Conservation (phyloP, 176 grass and related monocot genomes). For the Carex parvula region DNA sequence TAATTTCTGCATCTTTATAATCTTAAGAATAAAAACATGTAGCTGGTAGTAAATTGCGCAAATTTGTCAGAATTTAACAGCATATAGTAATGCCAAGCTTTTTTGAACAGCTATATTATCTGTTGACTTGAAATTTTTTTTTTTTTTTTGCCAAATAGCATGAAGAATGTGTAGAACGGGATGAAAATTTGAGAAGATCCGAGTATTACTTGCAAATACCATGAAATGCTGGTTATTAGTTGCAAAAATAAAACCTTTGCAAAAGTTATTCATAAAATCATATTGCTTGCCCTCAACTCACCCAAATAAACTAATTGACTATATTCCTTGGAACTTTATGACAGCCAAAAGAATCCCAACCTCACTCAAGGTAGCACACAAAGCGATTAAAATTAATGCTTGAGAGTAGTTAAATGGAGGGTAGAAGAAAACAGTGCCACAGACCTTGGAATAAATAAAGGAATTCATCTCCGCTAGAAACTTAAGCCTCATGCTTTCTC, state of each 20-base stretch:
- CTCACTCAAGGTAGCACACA: background rate
- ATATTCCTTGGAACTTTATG: background rate
- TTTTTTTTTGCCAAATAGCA: background rate
- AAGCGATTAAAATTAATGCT: background rate
- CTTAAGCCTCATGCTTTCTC: background rate
- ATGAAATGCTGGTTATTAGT: background rate
- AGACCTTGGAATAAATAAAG: conserved; percentile 25
- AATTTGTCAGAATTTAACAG: background rate
- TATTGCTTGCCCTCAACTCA: background rate
- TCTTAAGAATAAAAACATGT: background rate
- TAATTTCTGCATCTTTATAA: background rate
- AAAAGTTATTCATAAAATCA: background rate
- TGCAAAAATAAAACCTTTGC: background rate
- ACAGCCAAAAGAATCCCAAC: background rate
- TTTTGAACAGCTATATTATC: background rate
- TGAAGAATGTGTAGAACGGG: background rate
- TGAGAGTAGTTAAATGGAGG: background rate
- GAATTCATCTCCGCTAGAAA: conserved; percentile 20
- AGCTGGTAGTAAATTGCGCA: background rate
- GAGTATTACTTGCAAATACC: background rate
- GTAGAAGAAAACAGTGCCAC: background rate
- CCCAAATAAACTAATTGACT: background rate
- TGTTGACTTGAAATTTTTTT: background rate
- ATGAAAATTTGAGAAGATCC: background rate
- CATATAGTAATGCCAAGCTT: background rate